Evolutionary conservation across 2,329 filamentous ascomycete species (phyloP), one percentile per base, ranked within the genome.

Genomic region (Xylaria sp.): DNA sequence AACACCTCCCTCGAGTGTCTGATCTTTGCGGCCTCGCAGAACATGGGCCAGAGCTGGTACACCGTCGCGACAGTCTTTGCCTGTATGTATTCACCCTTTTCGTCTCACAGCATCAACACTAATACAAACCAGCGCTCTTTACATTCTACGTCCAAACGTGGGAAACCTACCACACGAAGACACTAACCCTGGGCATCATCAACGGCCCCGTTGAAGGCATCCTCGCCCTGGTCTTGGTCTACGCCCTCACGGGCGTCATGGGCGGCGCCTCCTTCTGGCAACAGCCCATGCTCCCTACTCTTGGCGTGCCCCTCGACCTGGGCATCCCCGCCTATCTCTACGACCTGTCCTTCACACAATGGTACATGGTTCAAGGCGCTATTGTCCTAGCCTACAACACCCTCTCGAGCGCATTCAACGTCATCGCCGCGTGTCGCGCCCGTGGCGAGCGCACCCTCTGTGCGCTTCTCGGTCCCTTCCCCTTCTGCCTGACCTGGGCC

Each of bases 81-180:
- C 67, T 88, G 90, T 91, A 78, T 64, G 85, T 23, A 16, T 44
- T 4, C 16, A 13, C 37, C 34, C 13, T 42, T 11, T 49, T 10
- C 16, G 11, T 35, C 55, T 34, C 18, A 44, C 49, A 16, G 13
- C 39, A 16, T 13, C 8, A 37, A 54, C 52, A 51, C 61, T 63
- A 34, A 61, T 65, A 65, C 59, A 66, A 13, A n/a, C 53, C 62
- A 91, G 88, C 90, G 5, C 85, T 93, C 60, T 80, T 95, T 69
- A 97, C 94, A n/a, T 99, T 99, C 76, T 97, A 97, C 75, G 89
- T 97, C 48, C 94, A 97, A 74, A 97, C 94, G 39, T 99, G 94
- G 94, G 94, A 99, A 72, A 94, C 97, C 74, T 99, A 97, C 77
- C 93, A 97, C 77, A 99, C 94, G 55, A 92, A 97, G 75, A 94